phyloP scores from a whole-genome alignment of 2,329 filamentous ascomycete genomes.

The Coniochaeta sp. region DNA sequence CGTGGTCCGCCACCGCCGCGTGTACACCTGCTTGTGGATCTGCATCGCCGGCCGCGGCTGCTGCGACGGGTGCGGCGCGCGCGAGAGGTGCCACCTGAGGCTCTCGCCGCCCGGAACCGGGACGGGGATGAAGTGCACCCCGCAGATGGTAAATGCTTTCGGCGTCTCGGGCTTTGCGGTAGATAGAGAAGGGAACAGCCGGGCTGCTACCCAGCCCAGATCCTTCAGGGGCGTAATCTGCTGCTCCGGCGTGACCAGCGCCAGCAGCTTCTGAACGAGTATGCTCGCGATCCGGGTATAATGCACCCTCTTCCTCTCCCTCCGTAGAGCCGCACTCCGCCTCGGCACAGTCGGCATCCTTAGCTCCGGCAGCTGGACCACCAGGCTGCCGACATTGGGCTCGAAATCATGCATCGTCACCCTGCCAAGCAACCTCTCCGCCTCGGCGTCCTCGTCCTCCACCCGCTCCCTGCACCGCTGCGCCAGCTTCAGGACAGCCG shows the following conservation, averaged over 20 bases:
- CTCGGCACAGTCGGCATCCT: conserved; percentile 10
- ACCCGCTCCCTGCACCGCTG: conserved; percentile 38
- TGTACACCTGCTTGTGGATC: conserved; percentile 10
- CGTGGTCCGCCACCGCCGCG: conserved; percentile 5
- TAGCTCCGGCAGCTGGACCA: conserved; percentile 35
- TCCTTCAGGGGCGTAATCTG: conserved; percentile 32
- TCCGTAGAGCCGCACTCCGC: conserved; percentile 10
- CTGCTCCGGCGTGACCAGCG: conserved; percentile 41
- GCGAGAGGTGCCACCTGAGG: conserved; percentile 35
- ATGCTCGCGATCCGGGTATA: conserved; percentile 36
- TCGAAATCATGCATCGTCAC: conserved; percentile 40
- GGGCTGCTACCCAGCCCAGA: conserved; percentile 36
- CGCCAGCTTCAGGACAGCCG: conserved; percentile 55
- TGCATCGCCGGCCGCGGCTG: conserved; percentile 21
- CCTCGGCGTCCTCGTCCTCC: conserved; percentile 39
- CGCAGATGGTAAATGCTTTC: conserved; percentile 35
- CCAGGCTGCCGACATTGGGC: conserved; percentile 37
- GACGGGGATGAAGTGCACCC: conserved; percentile 38
- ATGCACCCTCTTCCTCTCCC: conserved; percentile 21
- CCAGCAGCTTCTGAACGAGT: conserved; percentile 38
- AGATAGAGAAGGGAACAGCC: conserved; percentile 44
- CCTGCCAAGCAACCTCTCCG: conserved; percentile 43
- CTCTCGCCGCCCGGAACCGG: conserved; percentile 2
- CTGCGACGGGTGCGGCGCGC: conserved; percentile 35
- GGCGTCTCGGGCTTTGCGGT: too few relatives aligned